Evolutionary conservation across 2,329 filamentous ascomycete species (phyloP).

Genomic region (Tolypocladium album): DNA sequence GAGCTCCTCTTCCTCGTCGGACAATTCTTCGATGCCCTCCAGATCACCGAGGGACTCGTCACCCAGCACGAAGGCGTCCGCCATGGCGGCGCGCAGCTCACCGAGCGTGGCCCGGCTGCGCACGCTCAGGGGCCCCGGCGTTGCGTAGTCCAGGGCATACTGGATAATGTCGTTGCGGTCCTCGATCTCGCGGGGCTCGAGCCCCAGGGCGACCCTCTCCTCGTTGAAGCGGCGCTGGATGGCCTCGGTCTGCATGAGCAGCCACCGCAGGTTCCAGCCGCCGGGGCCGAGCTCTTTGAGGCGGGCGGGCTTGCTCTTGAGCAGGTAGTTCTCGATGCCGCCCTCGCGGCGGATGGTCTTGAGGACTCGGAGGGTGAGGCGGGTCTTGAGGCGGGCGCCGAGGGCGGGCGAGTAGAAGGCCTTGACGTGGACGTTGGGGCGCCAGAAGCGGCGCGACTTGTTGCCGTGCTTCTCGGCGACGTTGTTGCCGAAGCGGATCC

Average conservation of each 20-base stretch:
- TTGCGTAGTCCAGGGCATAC: conserved; percentile 30
- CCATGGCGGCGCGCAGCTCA: conserved; percentile 27
- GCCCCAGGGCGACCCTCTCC: conserved; percentile 54
- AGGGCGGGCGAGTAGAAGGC: conserved; percentile 55
- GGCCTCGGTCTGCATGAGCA: conserved; percentile 66
- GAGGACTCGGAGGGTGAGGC: conserved; percentile 59
- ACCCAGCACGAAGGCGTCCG: conserved; percentile 36
- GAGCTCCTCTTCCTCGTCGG: conserved; percentile 24
- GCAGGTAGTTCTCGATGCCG: conserved; percentile 82
- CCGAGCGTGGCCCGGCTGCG: conserved; percentile 25
- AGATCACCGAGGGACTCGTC: conserved; percentile 25
- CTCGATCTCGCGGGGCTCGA: conserved; percentile 32
- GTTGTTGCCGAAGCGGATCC: conserved; percentile 71
- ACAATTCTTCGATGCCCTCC: conserved; percentile 27
- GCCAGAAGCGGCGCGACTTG: conserved; percentile 65
- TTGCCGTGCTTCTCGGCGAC: conserved; percentile 58
- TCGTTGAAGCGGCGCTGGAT: conserved; percentile 56
- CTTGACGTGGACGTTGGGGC: conserved; percentile 62
- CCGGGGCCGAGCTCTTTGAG: conserved; percentile 80
- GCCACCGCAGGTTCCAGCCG: conserved; percentile 85
- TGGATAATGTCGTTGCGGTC: conserved; percentile 26
- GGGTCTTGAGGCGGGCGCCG: conserved; percentile 51
- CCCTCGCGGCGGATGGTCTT: conserved; percentile 74
- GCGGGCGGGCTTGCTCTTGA: conserved; percentile 66
- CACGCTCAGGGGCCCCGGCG: conserved; percentile 25